Evolutionary conservation across 2,329 filamentous ascomycete species (phyloP).

Genomic region (Calonectria crousiana): DNA sequence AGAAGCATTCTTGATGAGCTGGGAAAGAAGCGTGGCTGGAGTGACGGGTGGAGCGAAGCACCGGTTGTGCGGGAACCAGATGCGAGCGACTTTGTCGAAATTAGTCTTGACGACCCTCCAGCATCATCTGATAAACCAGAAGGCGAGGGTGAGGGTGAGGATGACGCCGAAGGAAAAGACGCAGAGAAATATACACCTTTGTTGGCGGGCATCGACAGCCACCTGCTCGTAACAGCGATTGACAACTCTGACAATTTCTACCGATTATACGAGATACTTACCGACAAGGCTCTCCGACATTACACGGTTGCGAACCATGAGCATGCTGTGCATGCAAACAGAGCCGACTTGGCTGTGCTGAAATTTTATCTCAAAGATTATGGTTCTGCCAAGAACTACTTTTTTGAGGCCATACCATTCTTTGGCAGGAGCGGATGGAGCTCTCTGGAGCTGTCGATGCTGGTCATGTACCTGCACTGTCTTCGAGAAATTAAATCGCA

Average conservation of each 20-base stretch:
- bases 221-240: slow-evolving; percentile 71
- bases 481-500: slow-evolving; percentile 80
- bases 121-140: slow-evolving; percentile 3
- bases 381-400: slow-evolving; percentile 78
- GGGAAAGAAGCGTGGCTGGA: slow-evolving; percentile 80
- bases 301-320: slow-evolving; percentile 83
- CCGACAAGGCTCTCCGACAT: slow-evolving; percentile 85
- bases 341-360: slow-evolving; percentile 87
- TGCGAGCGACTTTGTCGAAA: slow-evolving; percentile 66
- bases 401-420: slow-evolving; percentile 81
- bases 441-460: slow-evolving; percentile 82
- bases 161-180: slow-evolving; percentile 20
- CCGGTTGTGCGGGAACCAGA: slow-evolving; percentile 61
- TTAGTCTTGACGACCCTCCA: slow-evolving; percentile 63
- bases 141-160: not conserved
- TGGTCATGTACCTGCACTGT: slow-evolving; percentile 87
- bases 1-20: slow-evolving; percentile 82
- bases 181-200: slow-evolving; percentile 36
- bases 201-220: slow-evolving; percentile 54
- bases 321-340: slow-evolving; percentile 81
- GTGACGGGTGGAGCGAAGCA: slow-evolving; percentile 78
- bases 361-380: slow-evolving; percentile 84
- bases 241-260: slow-evolving; percentile 74
- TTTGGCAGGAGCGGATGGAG: slow-evolving; percentile 86
- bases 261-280: slow-evolving; percentile 79